Conservation (phyloP, 192 early-diverging fungal species). For the Coemansia sp. region DNA sequence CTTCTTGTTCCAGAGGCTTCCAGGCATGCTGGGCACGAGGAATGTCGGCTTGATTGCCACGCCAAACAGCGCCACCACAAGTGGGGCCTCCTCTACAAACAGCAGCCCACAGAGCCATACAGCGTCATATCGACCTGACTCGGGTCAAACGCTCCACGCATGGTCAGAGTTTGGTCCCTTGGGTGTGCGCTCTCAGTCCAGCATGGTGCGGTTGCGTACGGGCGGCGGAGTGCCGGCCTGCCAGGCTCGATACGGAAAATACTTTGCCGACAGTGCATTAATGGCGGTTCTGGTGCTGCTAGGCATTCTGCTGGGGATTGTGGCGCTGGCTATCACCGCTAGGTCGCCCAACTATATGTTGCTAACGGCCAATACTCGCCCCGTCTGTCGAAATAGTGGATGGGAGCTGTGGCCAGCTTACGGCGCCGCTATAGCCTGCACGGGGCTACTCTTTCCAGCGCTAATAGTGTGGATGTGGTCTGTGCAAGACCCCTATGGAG, state of each 20-base stretch:
- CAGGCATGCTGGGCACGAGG: not conserved
- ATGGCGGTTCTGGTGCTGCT: constrained; percentile 3
- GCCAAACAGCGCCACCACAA: not conserved
- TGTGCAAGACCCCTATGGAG: constrained; percentile 18
- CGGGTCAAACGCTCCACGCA: constrained; percentile 12
- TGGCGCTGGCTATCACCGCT: constrained; percentile 12
- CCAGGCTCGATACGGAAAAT: constrained; percentile 11
- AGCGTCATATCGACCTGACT: constrained; percentile 8
- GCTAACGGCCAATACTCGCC: not conserved
- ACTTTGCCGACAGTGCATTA: constrained; percentile 7
- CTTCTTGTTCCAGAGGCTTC: constrained; percentile 2
- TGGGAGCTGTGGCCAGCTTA: constrained; percentile 44
- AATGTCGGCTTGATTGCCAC: constrained; percentile 1
- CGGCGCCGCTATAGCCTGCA: constrained; percentile 13
- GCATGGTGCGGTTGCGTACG: not conserved
- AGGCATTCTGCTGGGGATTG: constrained; percentile 5
- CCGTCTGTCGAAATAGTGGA: constrained; percentile 18
- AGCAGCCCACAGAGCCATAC: not conserved
- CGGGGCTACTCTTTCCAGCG: constrained; percentile 21
- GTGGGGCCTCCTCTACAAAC: not conserved
- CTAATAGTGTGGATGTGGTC: constrained; percentile 23
- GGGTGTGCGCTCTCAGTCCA: constrained; percentile 2
- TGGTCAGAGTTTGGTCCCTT: constrained; percentile 24
- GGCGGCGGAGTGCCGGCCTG: not conserved
- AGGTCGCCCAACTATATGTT: not conserved